Evolutionary conservation across 352 stramenopile genomes (phyloP).

Genomic region (Globisporangium heterothallicum): DNA sequence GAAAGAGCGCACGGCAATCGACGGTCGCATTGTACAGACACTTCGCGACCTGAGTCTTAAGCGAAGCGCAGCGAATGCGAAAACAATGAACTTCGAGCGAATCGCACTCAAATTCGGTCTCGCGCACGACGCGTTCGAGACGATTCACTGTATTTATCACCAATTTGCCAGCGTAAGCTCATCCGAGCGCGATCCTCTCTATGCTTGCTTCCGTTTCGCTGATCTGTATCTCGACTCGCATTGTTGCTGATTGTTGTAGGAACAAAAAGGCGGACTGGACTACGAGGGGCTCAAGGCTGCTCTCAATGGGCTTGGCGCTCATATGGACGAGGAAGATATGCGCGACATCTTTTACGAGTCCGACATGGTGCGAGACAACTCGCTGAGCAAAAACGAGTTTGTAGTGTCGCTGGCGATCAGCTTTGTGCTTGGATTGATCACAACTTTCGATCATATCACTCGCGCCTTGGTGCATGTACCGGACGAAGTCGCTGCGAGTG

Average conservation of each 20-base stretch:
- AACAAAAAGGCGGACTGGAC: constrained; percentile 48
- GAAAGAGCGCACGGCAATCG: constrained; percentile 48
- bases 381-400: constrained; percentile 83
- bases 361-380: constrained; percentile 86
- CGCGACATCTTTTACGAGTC: constrained; percentile 84
- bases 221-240: constrained; percentile 1
- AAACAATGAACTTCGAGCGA: constrained; percentile 64
- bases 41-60: constrained; percentile 56
- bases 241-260: constrained; percentile 17
- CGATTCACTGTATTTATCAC: constrained; percentile 59
- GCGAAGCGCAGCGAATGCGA: constrained; percentile 38
- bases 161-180: constrained; percentile 48
- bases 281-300: constrained; percentile 64
- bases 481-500: constrained; percentile 28
- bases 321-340: constrained; percentile 68
- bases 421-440: constrained; percentile 78
- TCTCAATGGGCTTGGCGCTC: constrained; percentile 46
- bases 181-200: background rate
- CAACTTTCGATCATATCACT: constrained; percentile 54
- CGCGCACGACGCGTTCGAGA: constrained; percentile 57
- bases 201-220: background rate
- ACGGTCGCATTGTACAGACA: constrained; percentile 61
- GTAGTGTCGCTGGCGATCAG: constrained; percentile 79
- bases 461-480: constrained; percentile 21
- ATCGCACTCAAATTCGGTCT: constrained; percentile 73